Base-by-base conservation (phyloP, 1,284 basidiomycete species). In the Malassezia equina region DNA sequence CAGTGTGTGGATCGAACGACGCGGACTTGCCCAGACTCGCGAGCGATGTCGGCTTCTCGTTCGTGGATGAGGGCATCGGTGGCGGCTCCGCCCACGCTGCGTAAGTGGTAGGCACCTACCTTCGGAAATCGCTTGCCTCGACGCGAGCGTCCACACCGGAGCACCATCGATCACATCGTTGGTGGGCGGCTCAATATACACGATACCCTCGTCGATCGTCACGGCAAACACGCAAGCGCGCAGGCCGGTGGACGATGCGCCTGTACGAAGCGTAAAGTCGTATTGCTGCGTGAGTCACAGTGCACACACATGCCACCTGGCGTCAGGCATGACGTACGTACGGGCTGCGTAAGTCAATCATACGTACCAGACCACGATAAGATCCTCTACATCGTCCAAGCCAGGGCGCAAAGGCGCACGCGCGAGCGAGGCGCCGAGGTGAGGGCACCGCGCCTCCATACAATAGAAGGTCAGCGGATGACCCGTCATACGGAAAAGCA, bases 361-460 rank as follows among this genome's bases (percentile, higher is more conserved):
- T 6, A 43, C 41, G n/a, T 23, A 47, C 7, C 39, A 47, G 79
- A 67, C 43, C 77, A 81, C 43, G 71, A 78, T 58, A 82, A 61
- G 41, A 52, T 65, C 66, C 36, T 72, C 75, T 36, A 73, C 62
- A 17, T 73, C 84, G 54, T 79, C 82, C 56, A 44, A 40, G 4
- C 45, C 50, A 21, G 62, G 54, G 65, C 86, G 84, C 31, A 70
- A 53, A 32, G 85, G 84, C 0, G 84, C 85, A 75, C 87, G 84
- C 28, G 84, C 86, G 67, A 89, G 79, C 47, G 88, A 86, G 5
- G 86, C 86, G 2, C 86, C 86, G 3, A 88, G 79, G 76, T 90
- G 88, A 0, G 87, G 87, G 69, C 88, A 89, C 9, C 80, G 81
- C 7, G 86, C 82, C 73, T 89, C 86, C 86, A 90, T 89, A 41